Conservation (phyloP, 2,329 filamentous ascomycete genomes). For the Fusarium pseudoanthophilum region DNA sequence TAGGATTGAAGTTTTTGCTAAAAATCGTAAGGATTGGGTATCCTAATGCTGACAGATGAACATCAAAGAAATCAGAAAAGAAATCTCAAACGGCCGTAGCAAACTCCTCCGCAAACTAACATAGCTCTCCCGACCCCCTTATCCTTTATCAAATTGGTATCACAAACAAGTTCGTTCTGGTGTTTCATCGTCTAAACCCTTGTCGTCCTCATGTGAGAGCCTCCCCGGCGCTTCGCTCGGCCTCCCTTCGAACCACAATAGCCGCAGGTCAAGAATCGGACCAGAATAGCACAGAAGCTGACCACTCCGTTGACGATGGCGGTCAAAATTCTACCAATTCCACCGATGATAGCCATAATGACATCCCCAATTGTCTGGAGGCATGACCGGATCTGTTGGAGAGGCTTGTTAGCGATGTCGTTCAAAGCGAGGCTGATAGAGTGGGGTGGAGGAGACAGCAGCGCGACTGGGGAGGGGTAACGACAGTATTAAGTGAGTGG, state of each 20-base stretch:
- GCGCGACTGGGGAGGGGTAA: not conserved
- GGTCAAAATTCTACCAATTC: constrained; percentile 71
- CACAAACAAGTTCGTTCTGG: not conserved
- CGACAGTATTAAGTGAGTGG: not conserved
- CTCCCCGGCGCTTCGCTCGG: constrained; percentile 23
- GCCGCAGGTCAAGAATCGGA: constrained; percentile 72
- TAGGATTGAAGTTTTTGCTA: not conserved
- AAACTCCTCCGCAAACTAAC: constrained; percentile 2
- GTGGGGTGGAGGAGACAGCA: not conserved
- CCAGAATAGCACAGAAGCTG: constrained; percentile 71
- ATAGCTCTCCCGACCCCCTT: not conserved
- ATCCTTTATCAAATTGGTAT: constrained; percentile 18
- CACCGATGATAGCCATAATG: constrained; percentile 75
- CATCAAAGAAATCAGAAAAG: constrained; percentile 19
- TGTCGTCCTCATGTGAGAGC: constrained; percentile 29
- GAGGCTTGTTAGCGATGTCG: constrained; percentile 24
- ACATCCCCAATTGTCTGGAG: constrained; percentile 73
- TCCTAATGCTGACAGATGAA: constrained; percentile 40
- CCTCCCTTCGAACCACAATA: constrained; percentile 46
- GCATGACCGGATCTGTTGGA: constrained; percentile 63
- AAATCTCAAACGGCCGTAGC: constrained; percentile 25
- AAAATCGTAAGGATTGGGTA: constrained; percentile 42
- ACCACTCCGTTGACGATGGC: constrained; percentile 76
- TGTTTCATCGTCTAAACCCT: constrained; percentile 19
- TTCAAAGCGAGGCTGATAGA: not conserved